A percentile compares a stretch with the other conserved stretches of the same genome.
Evolutionary conservation across 2,329 filamentous ascomycete species (phyloP).

Genomic region (Thelonectria blattea): DNA sequence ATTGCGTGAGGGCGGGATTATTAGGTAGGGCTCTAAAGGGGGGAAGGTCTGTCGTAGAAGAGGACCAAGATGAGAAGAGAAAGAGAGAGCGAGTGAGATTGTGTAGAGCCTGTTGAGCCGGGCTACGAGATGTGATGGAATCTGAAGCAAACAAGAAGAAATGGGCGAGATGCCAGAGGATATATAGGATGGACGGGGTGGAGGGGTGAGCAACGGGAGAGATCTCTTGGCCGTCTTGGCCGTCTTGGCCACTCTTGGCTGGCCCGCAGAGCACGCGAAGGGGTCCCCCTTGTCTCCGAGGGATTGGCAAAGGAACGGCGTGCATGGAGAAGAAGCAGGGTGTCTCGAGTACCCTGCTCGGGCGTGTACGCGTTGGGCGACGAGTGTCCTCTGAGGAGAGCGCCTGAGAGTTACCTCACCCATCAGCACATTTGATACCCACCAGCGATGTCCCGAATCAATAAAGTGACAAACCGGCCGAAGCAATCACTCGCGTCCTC

Average conservation of each 20-base stretch:
- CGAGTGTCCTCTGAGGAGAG: not conserved
- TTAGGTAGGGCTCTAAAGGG: not conserved
- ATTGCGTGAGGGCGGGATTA: slow-evolving; percentile 7
- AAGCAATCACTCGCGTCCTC: not conserved
- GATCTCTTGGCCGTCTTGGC: not conserved
- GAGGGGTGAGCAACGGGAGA: not conserved
- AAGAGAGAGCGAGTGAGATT: not conserved
- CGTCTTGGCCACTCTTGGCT: not conserved
- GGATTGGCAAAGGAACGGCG: not conserved
- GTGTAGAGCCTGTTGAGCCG: not conserved
- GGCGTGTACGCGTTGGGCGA: not conserved
- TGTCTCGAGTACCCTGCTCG: not conserved
- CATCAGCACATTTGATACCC: not conserved
- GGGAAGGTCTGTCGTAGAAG: not conserved
- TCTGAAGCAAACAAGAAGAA: not conserved
- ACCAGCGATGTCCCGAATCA: not conserved
- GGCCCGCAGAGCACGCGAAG: not conserved
- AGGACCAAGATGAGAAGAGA: slow-evolving; percentile 1
- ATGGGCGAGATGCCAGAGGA: not conserved
- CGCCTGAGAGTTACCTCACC: not conserved
- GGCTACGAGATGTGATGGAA: not conserved
- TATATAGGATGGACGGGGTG: slow-evolving; percentile 9
- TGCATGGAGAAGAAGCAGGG: not conserved
- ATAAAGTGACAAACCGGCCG: not conserved
- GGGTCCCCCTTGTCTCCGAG: not conserved